Evolutionary conservation across 768 basidiomycete genomes (phyloP).

Genomic region (Lentinula aciculospora): DNA sequence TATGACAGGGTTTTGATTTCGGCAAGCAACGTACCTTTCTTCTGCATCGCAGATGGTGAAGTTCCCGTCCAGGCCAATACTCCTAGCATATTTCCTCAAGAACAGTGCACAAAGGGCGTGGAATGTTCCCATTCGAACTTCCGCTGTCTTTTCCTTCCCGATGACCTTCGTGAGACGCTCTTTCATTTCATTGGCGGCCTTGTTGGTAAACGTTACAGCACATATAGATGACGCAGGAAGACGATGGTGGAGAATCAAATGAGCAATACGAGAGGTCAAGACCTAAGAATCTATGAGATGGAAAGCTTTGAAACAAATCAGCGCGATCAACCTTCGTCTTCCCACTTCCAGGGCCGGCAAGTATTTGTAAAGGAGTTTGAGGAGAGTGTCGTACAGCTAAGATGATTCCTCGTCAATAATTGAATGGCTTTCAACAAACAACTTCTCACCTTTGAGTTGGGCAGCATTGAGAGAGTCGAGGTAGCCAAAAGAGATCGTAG

Average conservation of each 20-base stretch:
- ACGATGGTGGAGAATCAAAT: slow-evolving; percentile 50
- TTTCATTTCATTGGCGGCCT: slow-evolving; percentile 85
- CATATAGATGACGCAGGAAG: slow-evolving; percentile 57
- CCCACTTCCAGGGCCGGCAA: slow-evolving; percentile 76
- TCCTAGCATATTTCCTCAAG: slow-evolving; percentile 56
- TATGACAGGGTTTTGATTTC: neutral
- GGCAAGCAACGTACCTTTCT: slow-evolving; percentile 49
- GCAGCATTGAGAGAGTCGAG: neutral
- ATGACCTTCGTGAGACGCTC: slow-evolving; percentile 62
- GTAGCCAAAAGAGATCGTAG: slow-evolving; percentile 2
- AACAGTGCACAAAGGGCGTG: slow-evolving; percentile 72
- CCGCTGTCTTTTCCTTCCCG: slow-evolving; percentile 48
- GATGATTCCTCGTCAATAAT: neutral
- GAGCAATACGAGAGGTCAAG: slow-evolving; percentile 61
- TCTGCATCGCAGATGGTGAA: slow-evolving; percentile 83
- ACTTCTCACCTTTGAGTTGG: slow-evolving; percentile 4
- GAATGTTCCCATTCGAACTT: slow-evolving; percentile 71
- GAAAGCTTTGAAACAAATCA: neutral
- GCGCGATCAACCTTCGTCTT: slow-evolving; percentile 47
- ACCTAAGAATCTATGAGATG: slow-evolving; percentile 30
- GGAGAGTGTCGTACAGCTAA: slow-evolving; percentile 66
- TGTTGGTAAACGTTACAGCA: slow-evolving; percentile 86
- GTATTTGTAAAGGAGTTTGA: slow-evolving; percentile 62
- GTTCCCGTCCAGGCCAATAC: slow-evolving; percentile 58
- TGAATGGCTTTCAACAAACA: neutral